Base-by-base conservation (phyloP, 2,329 filamentous ascomycete species). In the Epichloe baconii region DNA sequence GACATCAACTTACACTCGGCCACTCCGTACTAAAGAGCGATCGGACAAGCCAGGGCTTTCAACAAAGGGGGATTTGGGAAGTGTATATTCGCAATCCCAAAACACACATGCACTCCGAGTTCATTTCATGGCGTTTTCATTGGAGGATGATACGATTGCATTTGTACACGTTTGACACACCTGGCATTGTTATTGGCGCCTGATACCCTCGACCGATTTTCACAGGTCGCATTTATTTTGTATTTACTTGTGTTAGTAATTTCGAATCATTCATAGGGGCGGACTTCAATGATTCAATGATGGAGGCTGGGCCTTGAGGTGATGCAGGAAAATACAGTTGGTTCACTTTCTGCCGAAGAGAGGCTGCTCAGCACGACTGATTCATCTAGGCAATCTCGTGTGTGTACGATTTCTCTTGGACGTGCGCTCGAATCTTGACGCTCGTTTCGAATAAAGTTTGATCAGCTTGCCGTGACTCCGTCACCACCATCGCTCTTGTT, bases 171-270 rank as follows among this genome's bases (percentile, higher is more conserved):
- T 15, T 15, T 35, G 19, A 46, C 35, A 49, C 17, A 37, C 10
- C 17, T 44, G 42, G 47, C 46, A 42, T 52, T 42, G 12, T 49
- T 49, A 40, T 17, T 41, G 47, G 47, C 42, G 50, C 37, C 23
- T 49, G 50, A 52, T 52, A 52, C 50, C 46, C 50, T 43, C 40
- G 50, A 41, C 50, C 50, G 21, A 52, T 17, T 19, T 17, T 26
- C 38, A 5, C 12, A 47, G 50, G 50, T 52, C 50, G 40, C 21
- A 43, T 48, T 44, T 37, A 23, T 44, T 50, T 23, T 50, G 35
- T 50, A 21, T 6, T 26, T 34, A 21, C 19, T 17, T 23, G 8
- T 48, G 8, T 48, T 47, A 31, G 19, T 45, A 19, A 15, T 17
- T n/a, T 43, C n/a, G 6, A 46, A 46, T 14, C 17, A 47, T 36